Evolutionary conservation across 176 grass and related monocot species (phyloP).

Genomic region (Carex kokanica): DNA sequence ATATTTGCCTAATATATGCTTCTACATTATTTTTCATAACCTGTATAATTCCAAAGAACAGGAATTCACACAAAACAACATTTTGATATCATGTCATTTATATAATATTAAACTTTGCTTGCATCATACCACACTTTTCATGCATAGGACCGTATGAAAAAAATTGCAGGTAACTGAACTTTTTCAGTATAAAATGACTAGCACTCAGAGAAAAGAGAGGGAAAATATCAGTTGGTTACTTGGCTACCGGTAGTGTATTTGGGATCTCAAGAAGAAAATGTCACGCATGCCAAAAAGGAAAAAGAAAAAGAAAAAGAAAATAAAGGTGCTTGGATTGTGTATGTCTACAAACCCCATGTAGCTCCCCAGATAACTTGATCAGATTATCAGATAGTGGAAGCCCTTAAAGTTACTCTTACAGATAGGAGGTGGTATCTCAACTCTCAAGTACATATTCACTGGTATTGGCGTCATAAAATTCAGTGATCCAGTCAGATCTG

Average conservation of each 20-base stretch:
- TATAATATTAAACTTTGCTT: background rate
- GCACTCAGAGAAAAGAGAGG: background rate
- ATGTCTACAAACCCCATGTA: background rate
- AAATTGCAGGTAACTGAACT: background rate
- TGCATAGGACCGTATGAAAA: background rate
- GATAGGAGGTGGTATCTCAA: constrained; percentile 12
- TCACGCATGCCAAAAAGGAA: background rate
- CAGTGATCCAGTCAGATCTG: background rate
- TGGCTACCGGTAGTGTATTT: background rate
- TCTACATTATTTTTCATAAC: background rate
- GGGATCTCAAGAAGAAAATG: background rate
- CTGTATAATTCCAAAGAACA: background rate
- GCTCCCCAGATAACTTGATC: background rate
- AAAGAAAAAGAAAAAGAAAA: background rate
- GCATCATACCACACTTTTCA: background rate
- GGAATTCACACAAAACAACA: background rate
- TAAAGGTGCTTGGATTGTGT: too few relatives aligned
- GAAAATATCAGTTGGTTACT: background rate
- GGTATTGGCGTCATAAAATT: background rate
- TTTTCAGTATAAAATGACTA: background rate
- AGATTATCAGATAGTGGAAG: background rate
- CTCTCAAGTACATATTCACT: background rate
- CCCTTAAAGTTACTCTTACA: background rate
- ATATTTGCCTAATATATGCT: background rate
- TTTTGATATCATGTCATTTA: background rate